Base-by-base conservation (phyloP, 1,284 basidiomycete species). In the Leccinum variabile region DNA sequence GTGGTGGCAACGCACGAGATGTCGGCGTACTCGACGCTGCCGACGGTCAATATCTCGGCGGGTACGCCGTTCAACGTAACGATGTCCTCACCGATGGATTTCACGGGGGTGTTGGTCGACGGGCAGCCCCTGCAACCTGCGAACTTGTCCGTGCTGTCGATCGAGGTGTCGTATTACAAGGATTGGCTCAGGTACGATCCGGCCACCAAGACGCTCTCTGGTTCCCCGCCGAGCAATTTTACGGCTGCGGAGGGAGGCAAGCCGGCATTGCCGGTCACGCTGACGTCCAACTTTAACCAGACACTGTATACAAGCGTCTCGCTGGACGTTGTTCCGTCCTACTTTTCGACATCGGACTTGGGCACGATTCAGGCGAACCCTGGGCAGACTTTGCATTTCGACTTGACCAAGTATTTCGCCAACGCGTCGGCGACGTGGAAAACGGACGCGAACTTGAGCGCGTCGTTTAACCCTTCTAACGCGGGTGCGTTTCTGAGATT, bases 111-210 rank as follows among this genome's bases (percentile, higher is more conserved):
- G 5, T 70, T 85, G 13, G 76, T 92, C 37, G 89, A 94, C 67
- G 85, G 82, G 11, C 70, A 79, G 53, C 74, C 82, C 7, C 78
- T 91, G 28, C 77, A 84, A 30, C 78, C 82, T 9, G 74, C 74
- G 16, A 82, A 89, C 63, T 81, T 91, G 63, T 78, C 77, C 2
- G 71, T 71, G 6, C 68, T 92, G 58, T 72, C 70, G 22, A 77
- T 91, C 62, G 86, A 91, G 67, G 84, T 87, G 13, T 82, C 86
- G 2, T 73, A 75, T 41, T 80, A 82, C 63, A 71, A 76, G 55
- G 68, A 75, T 25, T 94, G 92, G 90, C 77, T 95, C 28, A 76
- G 79, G 28, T 95, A 87, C 68, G 84, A 92, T 66, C 65, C 75
- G 28, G 68, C 62, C 3, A 84, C 78, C 58, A 79, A 80, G 59